Conservation (phyloP, 192 early-diverging fungal species). For the Backusella psychrophila region DNA sequence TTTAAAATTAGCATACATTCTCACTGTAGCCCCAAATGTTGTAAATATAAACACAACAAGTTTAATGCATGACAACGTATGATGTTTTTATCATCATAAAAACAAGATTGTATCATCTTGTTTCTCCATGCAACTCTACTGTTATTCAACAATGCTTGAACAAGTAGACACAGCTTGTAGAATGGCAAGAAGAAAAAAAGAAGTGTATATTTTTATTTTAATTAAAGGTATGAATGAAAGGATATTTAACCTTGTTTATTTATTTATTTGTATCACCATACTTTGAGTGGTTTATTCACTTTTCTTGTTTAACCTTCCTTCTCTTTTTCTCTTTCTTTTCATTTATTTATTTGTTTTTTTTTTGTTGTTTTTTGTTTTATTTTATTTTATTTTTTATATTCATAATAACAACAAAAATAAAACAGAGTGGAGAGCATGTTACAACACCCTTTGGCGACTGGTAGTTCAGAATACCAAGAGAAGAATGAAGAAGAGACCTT, state of each 20-base stretch:
- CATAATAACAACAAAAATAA: background rate
- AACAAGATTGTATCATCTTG: background rate
- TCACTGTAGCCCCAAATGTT: background rate
- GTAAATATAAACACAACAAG: background rate
- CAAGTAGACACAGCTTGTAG: background rate
- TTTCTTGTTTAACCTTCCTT: background rate
- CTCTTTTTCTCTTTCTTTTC: constrained; percentile 7
- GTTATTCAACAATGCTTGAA: background rate
- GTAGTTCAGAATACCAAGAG: background rate
- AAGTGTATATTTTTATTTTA: background rate
- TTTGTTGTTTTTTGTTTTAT: background rate
- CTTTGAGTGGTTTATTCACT: background rate
- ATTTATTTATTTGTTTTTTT: background rate
- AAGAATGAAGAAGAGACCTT: background rate
- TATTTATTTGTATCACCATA: constrained; percentile 5
- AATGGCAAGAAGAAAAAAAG: background rate
- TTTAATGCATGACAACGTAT: background rate
- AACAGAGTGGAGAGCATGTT: background rate
- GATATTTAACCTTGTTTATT: background rate
- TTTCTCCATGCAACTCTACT: background rate
- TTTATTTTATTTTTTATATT: background rate
- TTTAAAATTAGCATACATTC: no score
- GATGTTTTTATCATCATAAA: background rate
- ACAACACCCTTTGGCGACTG: constrained; percentile 15
- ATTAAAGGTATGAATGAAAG: background rate